Evolutionary conservation across 768 basidiomycete genomes (phyloP).

Genomic region (Tubosaeta sp.): DNA sequence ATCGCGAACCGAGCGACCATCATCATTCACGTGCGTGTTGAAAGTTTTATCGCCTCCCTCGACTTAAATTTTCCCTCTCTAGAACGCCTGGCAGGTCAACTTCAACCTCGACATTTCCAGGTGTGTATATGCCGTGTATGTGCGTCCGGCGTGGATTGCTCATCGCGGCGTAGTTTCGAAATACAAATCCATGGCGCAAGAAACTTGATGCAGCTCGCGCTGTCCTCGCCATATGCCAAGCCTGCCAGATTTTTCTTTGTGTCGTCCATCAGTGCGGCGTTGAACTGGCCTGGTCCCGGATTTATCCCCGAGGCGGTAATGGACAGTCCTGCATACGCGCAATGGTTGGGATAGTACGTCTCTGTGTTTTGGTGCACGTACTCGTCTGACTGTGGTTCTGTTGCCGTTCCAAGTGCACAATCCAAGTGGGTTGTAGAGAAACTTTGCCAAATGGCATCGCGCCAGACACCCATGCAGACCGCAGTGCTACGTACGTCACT

Average conservation of each 20-base stretch:
- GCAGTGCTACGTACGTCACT: slow-evolving; percentile 20
- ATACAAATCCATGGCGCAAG: slow-evolving; percentile 46
- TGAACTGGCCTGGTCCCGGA: slow-evolving; percentile 18
- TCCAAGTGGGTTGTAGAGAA: slow-evolving; percentile 55
- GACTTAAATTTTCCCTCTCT: not conserved
- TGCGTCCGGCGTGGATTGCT: not conserved
- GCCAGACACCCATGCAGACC: slow-evolving; percentile 19
- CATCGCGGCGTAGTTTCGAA: slow-evolving; percentile 31
- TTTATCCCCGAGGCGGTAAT: slow-evolving; percentile 22
- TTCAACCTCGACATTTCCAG: slow-evolving; percentile 40
- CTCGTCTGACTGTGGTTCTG: not conserved
- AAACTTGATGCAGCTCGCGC: slow-evolving; percentile 49
- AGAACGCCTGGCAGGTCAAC: slow-evolving; percentile 59
- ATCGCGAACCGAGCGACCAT: slow-evolving; percentile 36
- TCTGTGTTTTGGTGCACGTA: no score
- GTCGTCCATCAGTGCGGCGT: slow-evolving; percentile 41
- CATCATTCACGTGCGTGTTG: slow-evolving; percentile 40
- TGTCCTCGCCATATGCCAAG: slow-evolving; percentile 31
- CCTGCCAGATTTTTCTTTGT: slow-evolving; percentile 47
- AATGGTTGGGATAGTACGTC: slow-evolving; percentile 33
- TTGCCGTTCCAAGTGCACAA: slow-evolving; percentile 16
- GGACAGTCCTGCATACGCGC: slow-evolving; percentile 25
- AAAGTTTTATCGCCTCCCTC: not conserved
- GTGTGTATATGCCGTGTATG: slow-evolving; percentile 1
- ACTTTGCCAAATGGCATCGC: slow-evolving; percentile 40